These are phyloP conservation scores for Stachybotrys chlorohalonatus DNA, from an alignment of 2,329 filamentous ascomycete genomes.

Conservation along the genomic window DNA sequence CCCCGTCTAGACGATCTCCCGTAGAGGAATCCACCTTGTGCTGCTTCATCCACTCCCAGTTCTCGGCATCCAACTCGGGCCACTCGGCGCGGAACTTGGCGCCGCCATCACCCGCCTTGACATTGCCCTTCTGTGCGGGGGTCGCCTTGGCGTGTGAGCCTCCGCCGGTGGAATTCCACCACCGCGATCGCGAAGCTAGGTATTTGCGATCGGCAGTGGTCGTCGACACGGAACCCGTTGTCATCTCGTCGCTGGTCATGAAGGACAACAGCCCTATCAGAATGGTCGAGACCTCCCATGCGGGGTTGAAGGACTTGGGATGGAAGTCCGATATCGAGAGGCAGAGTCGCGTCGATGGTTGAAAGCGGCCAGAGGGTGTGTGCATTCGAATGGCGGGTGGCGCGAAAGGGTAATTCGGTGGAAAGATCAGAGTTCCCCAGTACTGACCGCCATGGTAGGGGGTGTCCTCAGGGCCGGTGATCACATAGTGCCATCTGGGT, in stretches of 20 bases:
- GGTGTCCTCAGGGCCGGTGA: slow-evolving; percentile 88
- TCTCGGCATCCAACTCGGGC: slow-evolving; percentile 81
- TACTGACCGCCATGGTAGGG: slow-evolving; percentile 94
- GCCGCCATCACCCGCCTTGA: slow-evolving; percentile 88
- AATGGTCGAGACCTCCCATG: slow-evolving; percentile 97
- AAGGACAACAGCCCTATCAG: slow-evolving; percentile 89
- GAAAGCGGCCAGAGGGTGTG: slow-evolving; percentile 91
- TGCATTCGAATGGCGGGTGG: slow-evolving; percentile 98
- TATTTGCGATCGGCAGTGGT: slow-evolving; percentile 68
- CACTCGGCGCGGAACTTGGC: slow-evolving; percentile 84
- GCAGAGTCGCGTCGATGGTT: slow-evolving; percentile 83
- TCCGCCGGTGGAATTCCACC: slow-evolving; percentile 96
- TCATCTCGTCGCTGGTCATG: slow-evolving; percentile 99
- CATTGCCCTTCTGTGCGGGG: slow-evolving; percentile 58
- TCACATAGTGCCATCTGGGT: slow-evolving; percentile 81
- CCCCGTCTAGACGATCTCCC: slow-evolving; percentile 45
- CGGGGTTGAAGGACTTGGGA: slow-evolving; percentile 94
- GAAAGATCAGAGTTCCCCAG: slow-evolving; percentile 95
- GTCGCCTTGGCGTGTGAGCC: slow-evolving; percentile 56
- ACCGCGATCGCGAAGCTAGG: slow-evolving; percentile 68
- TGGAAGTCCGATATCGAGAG: slow-evolving; percentile 97
- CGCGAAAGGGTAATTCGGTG: slow-evolving; percentile 92
- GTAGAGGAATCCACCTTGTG: slow-evolving; percentile 70
- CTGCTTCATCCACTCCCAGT: slow-evolving; percentile 85
- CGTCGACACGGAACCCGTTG: slow-evolving; percentile 78